These are phyloP conservation scores for Colletotrichum aenigma DNA, from an alignment of 2,329 filamentous ascomycete genomes.

Conservation along the genomic window DNA sequence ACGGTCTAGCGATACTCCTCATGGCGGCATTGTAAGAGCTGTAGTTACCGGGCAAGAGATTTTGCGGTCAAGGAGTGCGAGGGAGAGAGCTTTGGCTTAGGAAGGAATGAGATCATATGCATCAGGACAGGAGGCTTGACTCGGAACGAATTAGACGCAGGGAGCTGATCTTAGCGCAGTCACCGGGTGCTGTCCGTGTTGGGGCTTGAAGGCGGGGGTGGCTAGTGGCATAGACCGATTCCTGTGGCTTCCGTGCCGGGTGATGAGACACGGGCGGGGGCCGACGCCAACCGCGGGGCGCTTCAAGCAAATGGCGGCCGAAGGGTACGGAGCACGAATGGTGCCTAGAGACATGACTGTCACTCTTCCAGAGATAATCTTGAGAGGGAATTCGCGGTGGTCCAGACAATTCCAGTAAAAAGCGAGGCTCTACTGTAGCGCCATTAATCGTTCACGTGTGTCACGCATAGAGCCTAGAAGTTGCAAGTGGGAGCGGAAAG, in stretches of 20 bases:
- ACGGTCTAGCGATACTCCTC: constrained; percentile 42
- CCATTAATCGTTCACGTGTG: not conserved
- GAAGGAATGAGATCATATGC: constrained; percentile 13
- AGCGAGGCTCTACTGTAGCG: not conserved
- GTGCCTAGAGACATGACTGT: not conserved
- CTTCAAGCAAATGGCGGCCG: not conserved
- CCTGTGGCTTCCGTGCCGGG: not conserved
- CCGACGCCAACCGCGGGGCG: constrained; percentile 5
- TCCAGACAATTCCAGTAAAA: not conserved
- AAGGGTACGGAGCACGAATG: not conserved
- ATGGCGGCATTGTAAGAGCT: constrained; percentile 48
- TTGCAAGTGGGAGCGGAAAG: not conserved
- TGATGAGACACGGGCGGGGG: constrained; percentile 1
- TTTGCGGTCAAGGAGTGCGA: not conserved
- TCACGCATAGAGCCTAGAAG: not conserved
- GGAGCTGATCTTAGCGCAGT: not conserved
- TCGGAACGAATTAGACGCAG: not conserved
- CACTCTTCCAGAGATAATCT: not conserved
- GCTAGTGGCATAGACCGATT: not conserved
- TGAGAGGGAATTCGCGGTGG: not conserved
- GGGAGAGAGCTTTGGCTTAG: not conserved
- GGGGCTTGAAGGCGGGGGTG: not conserved
- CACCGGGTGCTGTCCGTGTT: not conserved
- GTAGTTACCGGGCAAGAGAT: not conserved
- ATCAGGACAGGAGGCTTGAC: not conserved